Evolutionary conservation across 805 yeast genomes (phyloP), one percentile per base, ranked within the genome.

Genomic region (Kazachstania taianensis): DNA sequence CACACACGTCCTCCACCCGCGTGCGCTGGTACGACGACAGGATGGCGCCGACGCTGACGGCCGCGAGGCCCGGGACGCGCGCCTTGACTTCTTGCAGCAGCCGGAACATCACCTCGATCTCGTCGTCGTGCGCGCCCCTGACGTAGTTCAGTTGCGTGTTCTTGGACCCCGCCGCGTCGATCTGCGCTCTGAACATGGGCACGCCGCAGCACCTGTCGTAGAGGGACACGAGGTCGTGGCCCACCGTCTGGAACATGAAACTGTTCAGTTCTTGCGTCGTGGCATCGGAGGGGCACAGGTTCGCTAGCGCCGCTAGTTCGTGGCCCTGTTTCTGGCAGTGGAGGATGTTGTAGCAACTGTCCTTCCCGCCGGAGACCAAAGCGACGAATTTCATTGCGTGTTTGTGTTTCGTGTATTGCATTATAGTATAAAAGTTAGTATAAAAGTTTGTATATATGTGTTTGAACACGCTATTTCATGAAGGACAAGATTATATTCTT

Each of bases 201-300:
- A 81, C 74, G 6, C 75, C 87, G 28, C 82, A 62, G 49, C 94
- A 82, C 41, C 77, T 67, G 3, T 71, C 62, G 50, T 87, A 84
- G 36, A 63, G 57, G 0, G 72, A 68, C 2, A 92, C 66, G 3
- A 81, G 73, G 42, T 81, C 83, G 56, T 82, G 92, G 0, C 98
- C 98, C 6, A 92, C 97, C 0, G 98, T 92, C 59, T 92, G 98
- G 58, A 83, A 92, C 98, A 92, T 92, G 53, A 80, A 89, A 36
- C 95, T 83, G 55, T 92, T 96, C 36, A 92, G 62, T 56, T 92
- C 98, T 45, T 76, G 79, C 18, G 59, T 53, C 4, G 45, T 33
- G 16, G 66, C 49, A 23, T 55, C 58, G 1, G 68, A 67, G 1
- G 96, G 96, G 49, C 75, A 74, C 41, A 92, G 58, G 50, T 92